These are phyloP conservation scores for Trichoderma koningiopsis DNA, from an alignment of 2,329 filamentous ascomycete genomes.

Conservation along the genomic window DNA sequence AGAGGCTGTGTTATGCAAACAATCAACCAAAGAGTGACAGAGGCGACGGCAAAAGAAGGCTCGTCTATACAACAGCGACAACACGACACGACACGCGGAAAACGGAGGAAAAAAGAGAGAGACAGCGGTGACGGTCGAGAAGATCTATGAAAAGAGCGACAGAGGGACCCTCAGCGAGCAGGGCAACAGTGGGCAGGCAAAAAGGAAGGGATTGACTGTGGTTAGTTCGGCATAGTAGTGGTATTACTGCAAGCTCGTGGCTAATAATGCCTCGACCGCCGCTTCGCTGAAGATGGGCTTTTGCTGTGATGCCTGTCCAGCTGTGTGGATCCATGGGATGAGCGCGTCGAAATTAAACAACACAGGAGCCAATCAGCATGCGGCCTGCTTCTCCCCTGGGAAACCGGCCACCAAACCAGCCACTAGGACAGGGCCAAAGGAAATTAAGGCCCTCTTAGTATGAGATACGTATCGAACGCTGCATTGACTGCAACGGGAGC, in stretches of 20 bases:
- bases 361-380: conserved; percentile 34
- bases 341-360: conserved; percentile 32
- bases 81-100: conserved; percentile 23
- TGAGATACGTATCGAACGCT: conserved; percentile 19
- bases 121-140: conserved; percentile 21
- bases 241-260: conserved; percentile 2
- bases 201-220: conserved; percentile 26
- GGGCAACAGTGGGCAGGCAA: conserved; percentile 20
- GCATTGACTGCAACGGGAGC: conserved; percentile 16
- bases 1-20: conserved; percentile 19
- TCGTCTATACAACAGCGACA: conserved; percentile 15
- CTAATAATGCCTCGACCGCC: conserved; percentile 25
- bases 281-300: conserved; percentile 21
- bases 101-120: conserved; percentile 21
- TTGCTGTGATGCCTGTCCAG: conserved; percentile 15
- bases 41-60: conserved; percentile 1
- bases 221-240: conserved; percentile 13
- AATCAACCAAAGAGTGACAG: conserved; percentile 22
- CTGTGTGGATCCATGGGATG: conserved; percentile 24
- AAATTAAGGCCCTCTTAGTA: conserved; percentile 27
- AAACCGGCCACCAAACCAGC: conserved; percentile 20
- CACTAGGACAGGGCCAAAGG: conserved; percentile 16
- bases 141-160: conserved; percentile 24
- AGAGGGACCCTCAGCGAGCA: conserved; percentile 17
- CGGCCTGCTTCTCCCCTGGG: conserved; percentile 31